Base-by-base conservation (phyloP, 2,329 filamentous ascomycete species). In the Trichoderma simmonsii region DNA sequence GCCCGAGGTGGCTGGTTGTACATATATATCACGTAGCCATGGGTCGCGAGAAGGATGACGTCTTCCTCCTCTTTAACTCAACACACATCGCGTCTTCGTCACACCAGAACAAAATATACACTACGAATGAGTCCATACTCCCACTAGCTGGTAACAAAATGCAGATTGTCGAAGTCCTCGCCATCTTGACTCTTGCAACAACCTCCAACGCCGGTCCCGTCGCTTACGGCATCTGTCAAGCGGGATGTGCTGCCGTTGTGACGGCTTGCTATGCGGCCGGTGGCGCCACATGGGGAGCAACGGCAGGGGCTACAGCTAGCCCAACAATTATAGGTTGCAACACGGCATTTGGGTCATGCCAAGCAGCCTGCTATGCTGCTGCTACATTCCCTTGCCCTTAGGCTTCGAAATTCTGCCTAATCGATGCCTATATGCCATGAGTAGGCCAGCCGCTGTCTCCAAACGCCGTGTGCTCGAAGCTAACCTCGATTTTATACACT, bases 181-280 rank as follows among this genome's bases (percentile, higher is more conserved):
- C 39, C 26, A 3, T 61, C 34, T 28, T 8, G 6, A 4, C 36
- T 18, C 26, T 61, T 4, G 11, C 26, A 39, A 7, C 66, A 6
- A 15, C 66, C 8, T n/a, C 26, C 6, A 6, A 28, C 12, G 66
- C 66, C 14, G 66, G 66, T 3, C 66, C 66, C 28, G 9, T 34
- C 2, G 56, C 66, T 1, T 60, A 18, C 76, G 75, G 1, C n/a
- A 48, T 14, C 14, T 86, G 82, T 60, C 84, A 87, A 74, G 81
- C 82, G 0, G 83, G 85, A 6, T 86, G 85, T 18, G 75, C 84
- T 1, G 73, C 72, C 0, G 75, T 86, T 0, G 84, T 85, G 0
- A 81, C 80, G 72, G 82, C 84, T 0, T 86, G 84, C 72, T 86
- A 86, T 62, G 51, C 76, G 2, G 85, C 81, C 3, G 84, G 80